Evolutionary conservation across 2,329 filamentous ascomycete species (phyloP), one percentile per base, ranked within the genome.

Genomic region (Daldinia sp.): DNA sequence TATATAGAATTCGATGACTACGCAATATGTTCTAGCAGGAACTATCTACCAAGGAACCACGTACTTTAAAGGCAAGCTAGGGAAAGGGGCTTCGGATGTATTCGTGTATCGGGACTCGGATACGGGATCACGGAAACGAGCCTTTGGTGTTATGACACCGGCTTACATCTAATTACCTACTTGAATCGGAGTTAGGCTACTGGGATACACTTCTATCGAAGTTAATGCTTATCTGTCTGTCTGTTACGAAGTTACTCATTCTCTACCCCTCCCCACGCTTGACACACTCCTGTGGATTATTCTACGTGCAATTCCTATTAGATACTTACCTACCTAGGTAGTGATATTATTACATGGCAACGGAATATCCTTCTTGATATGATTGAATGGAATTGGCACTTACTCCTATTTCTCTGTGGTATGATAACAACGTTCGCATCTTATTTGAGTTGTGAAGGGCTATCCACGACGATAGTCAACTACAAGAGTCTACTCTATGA

Each of bases 121-220:
- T 67, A 12, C 33, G 64, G 69, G 69, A 65, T 63, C 41, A 46
- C 66, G 69, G 69, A 71, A 54, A 55, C 51, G 46, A 18, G 57
- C 20, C 2, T 18, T 57, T 51, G 56, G 30, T 51, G 48, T 51
- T 41, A 28, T 23, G 37, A 56, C 28, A 33, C 35, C 37, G 48
- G 46, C 35, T 53, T 26, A 51, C 10, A 33, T 51, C 3, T 18
- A 33, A 18, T 33, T 13, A 12, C 13, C 13, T 30, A 9, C 26
- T 30, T 28, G 23, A 20, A 20, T 15, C 23, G 23, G 44, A 28
- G 23, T 23, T 12, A 28, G 23, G 44, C 23, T 48, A 15, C 15
- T 15, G 4, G 23, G 12, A n/a, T 50, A n/a, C 4, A 30, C 23
- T 7, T 10, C 20, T 26, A 13, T 48, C 44, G 23, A 48, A 48